Conservation (phyloP, 2,329 filamentous ascomycete species). For the Curvularia sp. region DNA sequence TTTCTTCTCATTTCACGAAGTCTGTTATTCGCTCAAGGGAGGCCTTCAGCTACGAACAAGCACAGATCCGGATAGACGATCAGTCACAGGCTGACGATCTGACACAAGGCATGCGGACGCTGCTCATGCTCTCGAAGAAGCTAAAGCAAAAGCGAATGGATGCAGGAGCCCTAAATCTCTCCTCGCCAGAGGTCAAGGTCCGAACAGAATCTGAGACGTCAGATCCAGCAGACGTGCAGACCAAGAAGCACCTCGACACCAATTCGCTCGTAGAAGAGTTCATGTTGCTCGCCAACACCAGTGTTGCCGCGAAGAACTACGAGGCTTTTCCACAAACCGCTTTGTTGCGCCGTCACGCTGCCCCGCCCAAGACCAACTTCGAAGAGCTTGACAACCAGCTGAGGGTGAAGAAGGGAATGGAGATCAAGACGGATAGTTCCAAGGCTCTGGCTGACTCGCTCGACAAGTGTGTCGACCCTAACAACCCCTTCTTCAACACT, state of each 20-base stretch:
- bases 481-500: conserved; percentile 97
- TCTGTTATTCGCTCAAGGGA: conserved; percentile 97
- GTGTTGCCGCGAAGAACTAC: conserved; percentile 89
- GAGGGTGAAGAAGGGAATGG: conserved; percentile 81
- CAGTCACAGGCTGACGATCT: conserved; percentile 84
- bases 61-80: conserved; percentile 93
- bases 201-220: conserved; percentile 95
- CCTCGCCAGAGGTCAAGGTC: conserved; percentile 96
- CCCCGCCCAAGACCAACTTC: conserved; percentile 95
- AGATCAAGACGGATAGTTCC: conserved; percentile 83
- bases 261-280: conserved; percentile 99
- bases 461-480: conserved; percentile 78
- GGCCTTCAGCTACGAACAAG: conserved; percentile 97
- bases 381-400: conserved; percentile 92
- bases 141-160: conserved; percentile 93
- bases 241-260: conserved; percentile 90
- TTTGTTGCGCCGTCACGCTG: conserved; percentile 87
- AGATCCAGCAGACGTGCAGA: conserved; percentile 94
- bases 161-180: conserved; percentile 91
- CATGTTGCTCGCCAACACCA: conserved; percentile 98
- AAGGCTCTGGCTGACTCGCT: conserved; percentile 93
- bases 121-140: conserved; percentile 89
- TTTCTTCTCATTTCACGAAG: conserved; percentile 89
- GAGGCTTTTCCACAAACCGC: conserved; percentile 93
- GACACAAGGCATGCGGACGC: conserved; percentile 84